Base-by-base conservation (phyloP, 2,329 filamentous ascomycete genomes). In the Coniochaeta pulveracea region DNA sequence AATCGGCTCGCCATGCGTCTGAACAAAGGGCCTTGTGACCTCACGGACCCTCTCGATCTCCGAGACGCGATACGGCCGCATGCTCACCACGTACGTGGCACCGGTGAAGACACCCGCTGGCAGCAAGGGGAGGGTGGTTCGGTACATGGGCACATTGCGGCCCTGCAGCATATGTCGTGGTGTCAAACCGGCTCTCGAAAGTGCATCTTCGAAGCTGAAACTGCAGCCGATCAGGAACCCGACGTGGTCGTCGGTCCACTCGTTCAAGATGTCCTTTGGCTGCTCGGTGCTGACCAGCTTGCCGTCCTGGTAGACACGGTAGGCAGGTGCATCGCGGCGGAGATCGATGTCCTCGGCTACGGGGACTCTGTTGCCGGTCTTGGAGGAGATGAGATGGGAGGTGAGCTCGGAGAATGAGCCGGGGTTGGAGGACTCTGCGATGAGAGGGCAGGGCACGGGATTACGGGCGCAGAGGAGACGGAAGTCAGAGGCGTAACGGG, bases 181-280 rank as follows among this genome's bases (percentile, higher is more conserved):
- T 6, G 56, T 42, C 5, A 80, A 51, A 0, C 66, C 68, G 0
- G 66, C 65, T 0, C 46, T 49, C 1, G 51, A 45, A 15, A 80
- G 60, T 3, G 72, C 73, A 3, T 60, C 52, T 48, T 80, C 75
- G 46, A 80, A 80, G 42, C 64, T 72, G 57, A 69, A 80, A 1
- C 66, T 73, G 47, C 75, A 80, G 7, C 74, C 76, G 39, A 80
- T 68, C 27, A 80, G 48, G 45, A 76, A 80, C 0, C 62, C 75
- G 16, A 75, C 65, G 42, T 80, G 71, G 40, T 76, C 63, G 4
- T 57, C 47, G 0, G 61, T 64, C 76, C 75, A 80, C 25, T 71
- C 50, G 2, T 52, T 44, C 1, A 51, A 43, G 11, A 80, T 56
- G 44, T 73, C 59, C 2, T 44, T 32, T 19, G 54, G 51, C 11